Conservation (phyloP, 2,329 filamentous ascomycete species). For the Pyrenochaeta sp. region DNA sequence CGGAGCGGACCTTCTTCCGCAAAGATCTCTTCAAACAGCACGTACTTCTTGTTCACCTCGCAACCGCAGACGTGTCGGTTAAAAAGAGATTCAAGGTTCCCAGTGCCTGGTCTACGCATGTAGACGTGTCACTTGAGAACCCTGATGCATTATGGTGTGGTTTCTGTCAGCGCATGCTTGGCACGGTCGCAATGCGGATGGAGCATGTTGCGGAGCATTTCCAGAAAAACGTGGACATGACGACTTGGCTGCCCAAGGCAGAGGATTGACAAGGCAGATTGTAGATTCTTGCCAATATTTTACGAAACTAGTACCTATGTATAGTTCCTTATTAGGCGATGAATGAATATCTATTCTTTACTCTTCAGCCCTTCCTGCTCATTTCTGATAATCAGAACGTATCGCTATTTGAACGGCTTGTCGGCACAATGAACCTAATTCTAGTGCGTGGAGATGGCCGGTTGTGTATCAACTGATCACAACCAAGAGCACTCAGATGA, state of each 20-base stretch:
- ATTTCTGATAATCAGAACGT: too few relatives aligned
- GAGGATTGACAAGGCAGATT: neutral
- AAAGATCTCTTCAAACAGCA: slow-evolving; percentile 27
- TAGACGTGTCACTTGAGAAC: neutral
- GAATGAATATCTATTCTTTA: too few relatives aligned
- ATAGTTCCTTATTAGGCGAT: too few relatives aligned
- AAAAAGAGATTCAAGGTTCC: slow-evolving; percentile 14
- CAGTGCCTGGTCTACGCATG: neutral
- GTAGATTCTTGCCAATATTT: too few relatives aligned
- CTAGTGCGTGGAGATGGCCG: too few relatives aligned
- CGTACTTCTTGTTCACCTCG: slow-evolving; percentile 15
- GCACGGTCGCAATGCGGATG: slow-evolving; percentile 13
- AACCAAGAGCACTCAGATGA: too few relatives aligned
- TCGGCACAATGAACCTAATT: too few relatives aligned
- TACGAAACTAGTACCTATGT: too few relatives aligned
- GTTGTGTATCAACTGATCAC: too few relatives aligned
- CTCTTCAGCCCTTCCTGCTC: too few relatives aligned
- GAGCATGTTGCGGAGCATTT: slow-evolving; percentile 24
- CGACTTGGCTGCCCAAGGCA: slow-evolving; percentile 4
- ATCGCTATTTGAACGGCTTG: too few relatives aligned
- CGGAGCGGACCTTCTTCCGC: slow-evolving; percentile 13
- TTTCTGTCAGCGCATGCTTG: slow-evolving; percentile 12
- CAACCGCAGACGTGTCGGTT: neutral
- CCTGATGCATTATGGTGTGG: slow-evolving; percentile 25
- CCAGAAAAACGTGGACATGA: slow-evolving; percentile 7